phyloP scores from a whole-genome alignment of 805 yeast species.

The Schizosaccharomyces cryophilus region DNA sequence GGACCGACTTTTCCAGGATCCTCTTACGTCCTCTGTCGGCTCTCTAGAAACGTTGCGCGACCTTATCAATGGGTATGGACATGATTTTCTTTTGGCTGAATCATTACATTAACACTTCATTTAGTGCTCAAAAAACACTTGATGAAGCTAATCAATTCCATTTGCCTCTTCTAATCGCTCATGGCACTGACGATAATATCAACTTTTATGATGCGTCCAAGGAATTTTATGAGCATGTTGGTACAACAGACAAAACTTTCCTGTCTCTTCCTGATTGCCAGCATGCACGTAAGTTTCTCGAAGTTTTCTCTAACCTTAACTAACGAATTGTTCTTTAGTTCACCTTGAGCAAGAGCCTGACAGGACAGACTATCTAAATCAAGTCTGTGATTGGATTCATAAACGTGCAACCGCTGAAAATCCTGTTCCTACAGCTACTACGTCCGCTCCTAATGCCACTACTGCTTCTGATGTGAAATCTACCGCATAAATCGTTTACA shows the following conservation, averaged over 20 bases:
- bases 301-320: background rate
- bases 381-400: background rate
- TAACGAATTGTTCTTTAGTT: background rate
- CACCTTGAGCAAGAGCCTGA: background rate
- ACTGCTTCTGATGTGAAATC: background rate
- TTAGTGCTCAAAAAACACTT: constrained; percentile 11
- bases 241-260: background rate
- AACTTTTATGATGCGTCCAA: constrained; percentile 7
- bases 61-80: constrained; percentile 9
- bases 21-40: constrained; percentile 10
- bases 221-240: constrained; percentile 8
- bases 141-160: constrained; percentile 11
- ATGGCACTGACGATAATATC: constrained; percentile 13
- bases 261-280: background rate
- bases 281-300: background rate
- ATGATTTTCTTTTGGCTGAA: background rate
- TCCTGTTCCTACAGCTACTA: background rate
- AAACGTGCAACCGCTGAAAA: background rate
- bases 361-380: background rate
- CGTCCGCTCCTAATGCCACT: background rate
- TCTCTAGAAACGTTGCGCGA: constrained; percentile 15
- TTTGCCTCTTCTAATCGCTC: constrained; percentile 15
- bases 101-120: constrained; percentile 15
- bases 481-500: no score
- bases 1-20: constrained; percentile 11